These are phyloP conservation scores for Wallemia hederae DNA, from an alignment of 1,284 basidiomycete species.

Conservation along the genomic window DNA sequence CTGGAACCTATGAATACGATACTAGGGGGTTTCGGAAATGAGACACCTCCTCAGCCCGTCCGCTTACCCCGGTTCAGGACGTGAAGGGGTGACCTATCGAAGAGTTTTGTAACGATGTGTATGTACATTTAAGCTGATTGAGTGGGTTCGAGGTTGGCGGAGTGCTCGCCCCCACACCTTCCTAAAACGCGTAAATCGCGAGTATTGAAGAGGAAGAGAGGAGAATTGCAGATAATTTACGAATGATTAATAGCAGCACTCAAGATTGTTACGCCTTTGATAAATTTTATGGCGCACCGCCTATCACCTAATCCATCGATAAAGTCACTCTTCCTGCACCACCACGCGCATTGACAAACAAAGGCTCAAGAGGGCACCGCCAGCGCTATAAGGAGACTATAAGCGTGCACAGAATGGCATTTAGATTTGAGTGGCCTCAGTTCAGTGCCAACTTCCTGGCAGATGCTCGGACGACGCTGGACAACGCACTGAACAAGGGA, in stretches of 20 bases:
- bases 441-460: constrained; percentile 87
- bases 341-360: too few relatives aligned
- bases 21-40: neutral
- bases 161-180: neutral
- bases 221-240: too few relatives aligned
- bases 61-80: neutral
- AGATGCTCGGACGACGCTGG: constrained; percentile 77
- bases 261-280: too few relatives aligned
- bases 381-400: neutral
- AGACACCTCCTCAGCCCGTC: neutral
- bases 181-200: neutral
- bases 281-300: too few relatives aligned
- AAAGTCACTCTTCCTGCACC: too few relatives aligned
- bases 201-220: neutral
- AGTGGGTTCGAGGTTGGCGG: too few relatives aligned
- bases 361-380: neutral
- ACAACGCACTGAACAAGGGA: constrained; percentile 74
- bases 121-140: too few relatives aligned
- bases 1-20: neutral
- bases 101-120: too few relatives aligned
- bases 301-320: too few relatives aligned
- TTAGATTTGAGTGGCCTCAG: constrained; percentile 87
- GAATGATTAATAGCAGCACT: too few relatives aligned
- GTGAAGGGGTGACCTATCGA: neutral
- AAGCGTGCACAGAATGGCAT: constrained; percentile 37